These are phyloP conservation scores for Paecilomyces formosus DNA, from an alignment of 2,329 filamentous ascomycete species.

Conservation along the genomic window DNA sequence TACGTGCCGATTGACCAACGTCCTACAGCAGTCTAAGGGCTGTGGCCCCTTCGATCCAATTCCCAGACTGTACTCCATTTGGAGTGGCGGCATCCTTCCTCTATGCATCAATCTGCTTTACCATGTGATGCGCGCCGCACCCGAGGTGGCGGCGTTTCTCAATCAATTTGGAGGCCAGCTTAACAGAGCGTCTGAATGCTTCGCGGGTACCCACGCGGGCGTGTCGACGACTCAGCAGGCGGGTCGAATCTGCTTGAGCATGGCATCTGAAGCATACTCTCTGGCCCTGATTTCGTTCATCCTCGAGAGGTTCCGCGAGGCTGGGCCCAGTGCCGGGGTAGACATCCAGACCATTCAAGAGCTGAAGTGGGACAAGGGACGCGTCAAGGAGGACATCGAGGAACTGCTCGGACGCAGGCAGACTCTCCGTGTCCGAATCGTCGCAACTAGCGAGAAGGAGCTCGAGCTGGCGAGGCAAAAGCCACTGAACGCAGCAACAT, in stretches of 20 bases:
- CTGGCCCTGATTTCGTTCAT: constrained; percentile 69
- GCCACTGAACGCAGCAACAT: constrained; percentile 29
- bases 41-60: constrained; percentile 74
- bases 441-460: constrained; percentile 67
- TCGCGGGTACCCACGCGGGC: constrained; percentile 49
- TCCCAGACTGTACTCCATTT: constrained; percentile 76
- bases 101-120: constrained; percentile 82
- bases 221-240: constrained; percentile 36
- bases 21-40: constrained; percentile 60
- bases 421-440: constrained; percentile 62
- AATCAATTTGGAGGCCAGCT: constrained; percentile 83
- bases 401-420: constrained; percentile 66
- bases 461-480: constrained; percentile 49
- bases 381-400: constrained; percentile 74
- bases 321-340: constrained; percentile 56
- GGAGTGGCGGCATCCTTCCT: constrained; percentile 80
- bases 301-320: constrained; percentile 56
- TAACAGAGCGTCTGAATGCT: constrained; percentile 60
- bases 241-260: constrained; percentile 62
- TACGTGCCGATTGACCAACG: constrained; percentile 69
- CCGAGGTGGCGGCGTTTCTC: constrained; percentile 78
- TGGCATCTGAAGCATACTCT: constrained; percentile 70
- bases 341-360: constrained; percentile 58
- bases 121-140: constrained; percentile 70
- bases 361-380: constrained; percentile 66